Evolutionary conservation across 23 red algal species (phyloP), one percentile per base, ranked within the genome.

Genomic region (Gracilaria vermiculophylla): DNA sequence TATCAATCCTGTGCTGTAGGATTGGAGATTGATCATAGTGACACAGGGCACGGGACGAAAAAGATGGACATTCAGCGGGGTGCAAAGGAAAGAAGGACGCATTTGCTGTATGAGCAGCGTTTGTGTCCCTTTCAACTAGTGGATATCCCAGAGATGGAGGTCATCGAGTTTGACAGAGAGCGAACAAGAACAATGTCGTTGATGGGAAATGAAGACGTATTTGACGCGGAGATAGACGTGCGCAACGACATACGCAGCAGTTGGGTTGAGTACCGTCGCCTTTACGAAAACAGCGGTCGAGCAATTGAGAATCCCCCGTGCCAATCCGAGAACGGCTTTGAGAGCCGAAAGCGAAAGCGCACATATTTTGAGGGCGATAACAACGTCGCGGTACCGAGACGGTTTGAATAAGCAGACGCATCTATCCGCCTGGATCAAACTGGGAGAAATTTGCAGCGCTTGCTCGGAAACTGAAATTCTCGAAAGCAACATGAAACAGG

Each of bases 191-290:
- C 67, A 73, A 48, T 73, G 67, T 73, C 67, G 2, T 29, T 37
- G 40, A 4, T 45, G 5, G 67, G 32, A 42, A 42, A 73, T 24
- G 39, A 20, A 7, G 40, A 5, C 12, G 44, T 48, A 15, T 73
- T 73, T 48, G 39, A 12, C 10, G 17, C 36, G 2, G 67, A 73
- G n/a, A 11, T 28, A 13, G 23, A 73, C 42, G 10, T 28, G 25
- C 19, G 40, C 40, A 45, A 45, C 25, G 67, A 73, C 42, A 73
- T 73, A 16, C 67, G 67, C 40, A 45, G 67, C 24, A 73, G 39
- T 45, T 73, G 67, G 67, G 67, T 73, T 23, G 67, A 73, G 17
- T 73, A 73, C 23, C 25, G 31, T 28, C 67, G 67, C 20, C 42
- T 73, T 6, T 73, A 73, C 23, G 67, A 73, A 48, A 48, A 36